Evolutionary conservation across 1,284 basidiomycete species (phyloP), one percentile per base, ranked within the genome.

Genomic region (Ganoderma meredithae): DNA sequence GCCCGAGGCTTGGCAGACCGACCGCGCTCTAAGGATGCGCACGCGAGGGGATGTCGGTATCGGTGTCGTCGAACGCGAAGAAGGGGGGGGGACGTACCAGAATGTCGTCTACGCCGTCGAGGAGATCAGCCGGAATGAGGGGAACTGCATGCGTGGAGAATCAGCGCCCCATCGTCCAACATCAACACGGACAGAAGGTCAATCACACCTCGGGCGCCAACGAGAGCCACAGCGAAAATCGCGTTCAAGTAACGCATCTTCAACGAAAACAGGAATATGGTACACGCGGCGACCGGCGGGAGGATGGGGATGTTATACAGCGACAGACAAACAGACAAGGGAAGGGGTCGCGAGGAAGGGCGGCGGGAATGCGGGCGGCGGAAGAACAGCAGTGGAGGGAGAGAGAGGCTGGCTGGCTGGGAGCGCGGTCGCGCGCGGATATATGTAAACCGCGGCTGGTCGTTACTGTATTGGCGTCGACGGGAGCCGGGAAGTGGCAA

Each of bases 401-500:
- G 22, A 3, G 47, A 10, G 27, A 31, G 27, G 27, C 27, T 3
- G 9, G n/a, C n/a, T 8, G 47, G 47, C 13, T 15, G 41, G 41
- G 41, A 41, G 41, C 17, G 13, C 12, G 6, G 41, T 41, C 41
- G 13, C 13, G 41, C 41, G 41, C 12, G 36, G 9, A 6, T 36
- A 7, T 36, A 49, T 49, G 25, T 49, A 49, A 49, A 49, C 47
- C 22, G 47, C 47, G 47, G 47, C 47, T 49, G 47, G 47, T 22
- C 3, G 41, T 9, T 41, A 40, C 39, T n/a, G 43, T 49, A 10
- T 15, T 41, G 41, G 41, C 41, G 17, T 41, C 13, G 47, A 49
- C 47, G 47, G 47, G 47, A 49, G 47, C 47, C 47, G 47, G 47
- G 22, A 10, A 49, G 47, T 49, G 47, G 47, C 47, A 49, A 49